Evolutionary conservation across 2,329 filamentous ascomycete genomes (phyloP), one percentile per base, ranked within the genome.

Genomic region (Camptophora hylomeconis): DNA sequence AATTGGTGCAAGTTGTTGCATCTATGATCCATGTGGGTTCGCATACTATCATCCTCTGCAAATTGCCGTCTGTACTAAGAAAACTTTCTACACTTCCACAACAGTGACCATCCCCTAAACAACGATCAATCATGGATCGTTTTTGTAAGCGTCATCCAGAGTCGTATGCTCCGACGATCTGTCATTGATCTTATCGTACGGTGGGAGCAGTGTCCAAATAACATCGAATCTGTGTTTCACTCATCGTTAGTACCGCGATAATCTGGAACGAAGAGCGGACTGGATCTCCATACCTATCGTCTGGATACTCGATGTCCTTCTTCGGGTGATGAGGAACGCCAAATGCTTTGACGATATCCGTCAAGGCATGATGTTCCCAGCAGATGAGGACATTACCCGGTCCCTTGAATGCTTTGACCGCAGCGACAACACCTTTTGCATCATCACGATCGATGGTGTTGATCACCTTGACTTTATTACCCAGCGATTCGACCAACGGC

Each of bases 321-420:
- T n/a, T n/a, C n/a, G n/a, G 60, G 0, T 63, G 58, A 39, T 66
- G 41, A 5, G 58, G 44, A 30, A 60, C 65, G 1, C 71, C 72
- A 11, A 76, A 45, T 10, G 53, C 50, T 37, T 65, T 40, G 2
- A 58, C 63, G 39, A 75, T 66, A 36, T 68, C 56, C 18, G 55
- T 60, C 26, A 75, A 46, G 11, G 53, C 51, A 28, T 60, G 53
- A 45, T 75, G 71, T 41, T 74, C 63, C 70, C 70, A 75, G 52
- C 69, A 72, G 33, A 75, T 66, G 24, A 76, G 47, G 25, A 76
- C 65, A 38, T 75, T 75, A 2, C 67, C 67, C 0, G 46, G 33
- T 0, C 65, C 64, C 0, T 42, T 32, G 35, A 69, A 72, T 5
- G 40, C 38, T 2, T 65, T 41, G 2, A 75, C 60, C 1, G 54